Evolutionary conservation across 805 yeast genomes (phyloP), one percentile per base, ranked within the genome.

Genomic region (Metschnikowia dekortorum): DNA sequence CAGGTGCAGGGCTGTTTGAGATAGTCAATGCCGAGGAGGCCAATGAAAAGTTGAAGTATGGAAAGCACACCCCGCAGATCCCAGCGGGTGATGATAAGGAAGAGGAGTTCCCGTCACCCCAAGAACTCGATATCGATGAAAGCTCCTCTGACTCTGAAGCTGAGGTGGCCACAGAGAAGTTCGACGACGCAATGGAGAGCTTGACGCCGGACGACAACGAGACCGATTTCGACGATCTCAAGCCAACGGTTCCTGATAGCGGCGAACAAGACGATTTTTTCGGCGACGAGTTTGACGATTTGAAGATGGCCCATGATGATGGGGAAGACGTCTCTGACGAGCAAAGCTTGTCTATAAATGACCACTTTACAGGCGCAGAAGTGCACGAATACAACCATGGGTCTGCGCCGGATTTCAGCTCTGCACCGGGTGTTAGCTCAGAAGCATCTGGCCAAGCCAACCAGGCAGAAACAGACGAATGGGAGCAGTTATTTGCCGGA

Each of bases 401-500:
- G 34, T 13, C 34, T 8, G 34, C n/a, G 6, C 39, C 39, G 9
- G 39, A n/a, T 16, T 36, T 36, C 38, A 45, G 51, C 32, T 32
- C 46, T 2, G 44, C 35, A 5, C 14, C 40, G 5, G 40, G n/a
- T n/a, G 7, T 39, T 30, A 29, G 8, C 4, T n/a, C 33, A 28
- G 44, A 50, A 4, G 28, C 49, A 13, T 32, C 40, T 6, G 38
- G 49, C 28, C n/a, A 26, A 6, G 36, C 39, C 1, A 50, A 44
- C 4, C 50, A 59, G 13, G 53, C 67, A 61, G 52, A 70, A 31
- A 78, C 75, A 47, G 96, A 89, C 61, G 97, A 90, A 65, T 90
- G 97, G 97, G 96, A 90, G 61, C 91, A 89, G 69, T 78, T 90
- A 28, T 90, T 90, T 71, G 92, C 95, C 3, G 96, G 95, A 0